Evolutionary conservation across 371 early-diverging fungal species (phyloP), one percentile per base, ranked within the genome.

Genomic region (Mucor mucedo): DNA sequence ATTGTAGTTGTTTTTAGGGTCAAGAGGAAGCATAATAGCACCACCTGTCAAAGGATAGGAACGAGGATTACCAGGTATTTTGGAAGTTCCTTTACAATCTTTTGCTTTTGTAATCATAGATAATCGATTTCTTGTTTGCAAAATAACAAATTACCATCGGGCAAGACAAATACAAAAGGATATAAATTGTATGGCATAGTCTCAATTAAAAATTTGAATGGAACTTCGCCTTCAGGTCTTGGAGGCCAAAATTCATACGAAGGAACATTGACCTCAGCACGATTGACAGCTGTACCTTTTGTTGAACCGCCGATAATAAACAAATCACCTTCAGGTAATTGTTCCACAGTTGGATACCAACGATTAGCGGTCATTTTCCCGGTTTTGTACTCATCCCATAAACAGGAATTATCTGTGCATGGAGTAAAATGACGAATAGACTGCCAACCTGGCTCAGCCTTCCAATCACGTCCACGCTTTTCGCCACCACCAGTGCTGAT

Each of bases 291-390:
- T 2, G 85, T 70, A 10, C 87, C 85, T 14, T 72, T 72, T 21
- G 69, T 84, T 5, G 83, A 72, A 3, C 89, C 89, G 53, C 89
- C 86, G 52, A 87, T 64, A 38, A 85, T 87, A 42, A 88, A 78
- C 4, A 86, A 60, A 48, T 69, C 81, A 41, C 68, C 89, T 80
- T 84, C 86, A 3, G 85, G 84, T 6, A 88, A 59, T 42, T 81
- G 80, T 32, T 84, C 84, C 38, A 84, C 74, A n/a, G 87, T 84
- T 9, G 85, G 85, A 60, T 86, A 86, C 89, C 89, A 88, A n/a
- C 89, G 78, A 38, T 82, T 79, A n/a, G 68, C 55, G 6, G 59
- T 69, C 82, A 82, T 82, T 41, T 41, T 63, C 3, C 73, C 73
- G 8, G 73, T 77, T 16, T 63, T 58, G 57, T 64, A 81, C 58